These are phyloP conservation scores for Talaromyces pinophilus DNA, from an alignment of 2,329 filamentous ascomycete species.

Conservation along the genomic window DNA sequence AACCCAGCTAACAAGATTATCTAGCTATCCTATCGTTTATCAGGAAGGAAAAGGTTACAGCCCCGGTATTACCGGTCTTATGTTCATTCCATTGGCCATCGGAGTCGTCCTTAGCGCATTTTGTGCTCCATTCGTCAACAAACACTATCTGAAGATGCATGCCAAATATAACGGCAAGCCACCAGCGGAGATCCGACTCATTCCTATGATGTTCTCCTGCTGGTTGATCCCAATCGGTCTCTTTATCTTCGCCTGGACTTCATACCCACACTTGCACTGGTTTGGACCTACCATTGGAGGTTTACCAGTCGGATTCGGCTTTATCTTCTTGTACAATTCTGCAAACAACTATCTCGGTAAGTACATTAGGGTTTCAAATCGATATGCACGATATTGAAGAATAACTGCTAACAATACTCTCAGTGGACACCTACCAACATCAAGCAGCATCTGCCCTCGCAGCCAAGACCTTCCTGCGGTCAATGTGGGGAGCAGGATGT, in stretches of 20 bases:
- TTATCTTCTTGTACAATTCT: constrained; percentile 81
- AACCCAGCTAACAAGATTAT: constrained; percentile 25
- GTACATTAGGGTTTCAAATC: constrained; percentile 17
- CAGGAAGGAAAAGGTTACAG: constrained; percentile 77
- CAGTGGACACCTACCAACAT: constrained; percentile 66
- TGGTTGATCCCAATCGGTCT: constrained; percentile 70
- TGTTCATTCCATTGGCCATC: constrained; percentile 82
- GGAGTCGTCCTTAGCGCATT: constrained; percentile 69
- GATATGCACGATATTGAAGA: no score
- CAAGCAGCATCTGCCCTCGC: constrained; percentile 80
- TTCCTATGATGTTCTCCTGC: constrained; percentile 79
- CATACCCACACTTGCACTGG: constrained; percentile 67
- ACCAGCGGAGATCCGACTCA: constrained; percentile 73
- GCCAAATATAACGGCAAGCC: constrained; percentile 68
- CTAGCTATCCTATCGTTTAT: constrained; percentile 62
- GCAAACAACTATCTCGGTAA: constrained; percentile 69
- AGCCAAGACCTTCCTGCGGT: constrained; percentile 77
- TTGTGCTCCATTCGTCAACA: constrained; percentile 74
- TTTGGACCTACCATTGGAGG: constrained; percentile 71
- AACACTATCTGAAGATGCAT: constrained; percentile 70
- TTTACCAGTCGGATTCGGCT: constrained; percentile 73
- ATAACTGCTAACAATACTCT: constrained; percentile 18
- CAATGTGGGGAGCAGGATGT: constrained; percentile 75
- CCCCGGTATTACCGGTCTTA: constrained; percentile 72
- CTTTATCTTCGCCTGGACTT: constrained; percentile 70